Conservation (phyloP, 2,329 filamentous ascomycete genomes). For the Sphaerulina musiva region DNA sequence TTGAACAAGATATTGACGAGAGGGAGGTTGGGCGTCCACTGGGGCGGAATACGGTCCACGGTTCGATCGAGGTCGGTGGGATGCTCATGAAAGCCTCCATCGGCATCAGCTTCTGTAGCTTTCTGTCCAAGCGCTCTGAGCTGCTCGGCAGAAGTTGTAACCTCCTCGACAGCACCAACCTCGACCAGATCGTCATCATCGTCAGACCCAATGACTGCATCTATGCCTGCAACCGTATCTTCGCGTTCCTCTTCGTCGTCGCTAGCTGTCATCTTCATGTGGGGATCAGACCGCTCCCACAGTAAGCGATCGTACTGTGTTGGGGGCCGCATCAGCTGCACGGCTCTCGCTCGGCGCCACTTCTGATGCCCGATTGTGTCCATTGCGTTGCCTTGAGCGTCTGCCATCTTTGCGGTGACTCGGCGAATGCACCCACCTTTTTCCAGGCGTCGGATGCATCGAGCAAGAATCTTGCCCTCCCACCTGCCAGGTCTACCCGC, state of each 20-base stretch:
- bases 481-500: constrained; percentile 28
- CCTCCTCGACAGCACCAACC: constrained; percentile 6
- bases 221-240: neutral
- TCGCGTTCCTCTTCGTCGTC: constrained; percentile 10
- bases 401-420: constrained; percentile 13
- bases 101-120: neutral
- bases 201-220: constrained; percentile 1
- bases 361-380: constrained; percentile 3
- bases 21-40: constrained; percentile 50
- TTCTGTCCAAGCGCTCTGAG: neutral
- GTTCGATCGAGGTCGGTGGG: constrained; percentile 10
- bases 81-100: constrained; percentile 16
- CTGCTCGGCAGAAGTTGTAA: constrained; percentile 1
- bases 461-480: constrained; percentile 36
- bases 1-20: constrained; percentile 50
- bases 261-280: neutral
- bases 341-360: constrained; percentile 15
- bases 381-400: constrained; percentile 18
- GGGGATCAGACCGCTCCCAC: constrained; percentile 17
- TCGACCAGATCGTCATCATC: constrained; percentile 7
- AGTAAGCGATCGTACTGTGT: constrained; percentile 27
- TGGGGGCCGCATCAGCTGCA: constrained; percentile 39
- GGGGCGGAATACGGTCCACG: constrained; percentile 39
- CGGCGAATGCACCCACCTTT: constrained; percentile 36
- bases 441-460: constrained; percentile 37